Conservation (phyloP, 2,329 filamentous ascomycete species). For the Paraphoma sp. region DNA sequence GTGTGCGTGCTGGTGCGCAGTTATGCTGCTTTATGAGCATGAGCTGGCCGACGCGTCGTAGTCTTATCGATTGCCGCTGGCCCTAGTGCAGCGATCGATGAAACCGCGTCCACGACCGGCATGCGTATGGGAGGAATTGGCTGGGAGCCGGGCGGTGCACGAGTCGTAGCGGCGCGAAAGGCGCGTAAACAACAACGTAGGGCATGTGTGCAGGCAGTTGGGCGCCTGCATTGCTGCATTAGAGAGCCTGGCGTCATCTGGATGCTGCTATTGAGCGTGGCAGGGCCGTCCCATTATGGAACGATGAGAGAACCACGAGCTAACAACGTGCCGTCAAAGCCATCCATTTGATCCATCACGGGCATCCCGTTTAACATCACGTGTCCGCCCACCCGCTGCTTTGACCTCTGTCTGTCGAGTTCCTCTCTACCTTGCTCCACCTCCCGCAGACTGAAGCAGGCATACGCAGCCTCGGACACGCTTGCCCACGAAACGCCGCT, state of each 20-base stretch:
- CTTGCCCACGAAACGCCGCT: slow-evolving; percentile 27
- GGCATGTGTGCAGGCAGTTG: slow-evolving; percentile 27
- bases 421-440: not conserved
- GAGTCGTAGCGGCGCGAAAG: slow-evolving; percentile 4
- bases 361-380: not conserved
- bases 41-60: slow-evolving; percentile 1
- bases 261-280: not conserved
- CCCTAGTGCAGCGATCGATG: not conserved
- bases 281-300: not conserved
- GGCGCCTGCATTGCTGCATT: slow-evolving; percentile 11
- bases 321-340: slow-evolving; percentile 15
- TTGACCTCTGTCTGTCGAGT: not conserved
- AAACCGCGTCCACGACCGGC: not conserved
- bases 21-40: not conserved
- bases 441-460: slow-evolving; percentile 2
- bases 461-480: slow-evolving; percentile 21
- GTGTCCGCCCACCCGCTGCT: not conserved
- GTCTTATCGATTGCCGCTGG: slow-evolving; percentile 21
- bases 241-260: slow-evolving; percentile 13
- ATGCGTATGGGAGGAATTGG: not conserved
- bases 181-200: slow-evolving; percentile 2
- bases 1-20: not conserved
- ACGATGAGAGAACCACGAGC: not conserved
- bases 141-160: not conserved
- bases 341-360: no score